Evolutionary conservation across 768 basidiomycete species (phyloP).

Genomic region (Leccinum aurantiacum): DNA sequence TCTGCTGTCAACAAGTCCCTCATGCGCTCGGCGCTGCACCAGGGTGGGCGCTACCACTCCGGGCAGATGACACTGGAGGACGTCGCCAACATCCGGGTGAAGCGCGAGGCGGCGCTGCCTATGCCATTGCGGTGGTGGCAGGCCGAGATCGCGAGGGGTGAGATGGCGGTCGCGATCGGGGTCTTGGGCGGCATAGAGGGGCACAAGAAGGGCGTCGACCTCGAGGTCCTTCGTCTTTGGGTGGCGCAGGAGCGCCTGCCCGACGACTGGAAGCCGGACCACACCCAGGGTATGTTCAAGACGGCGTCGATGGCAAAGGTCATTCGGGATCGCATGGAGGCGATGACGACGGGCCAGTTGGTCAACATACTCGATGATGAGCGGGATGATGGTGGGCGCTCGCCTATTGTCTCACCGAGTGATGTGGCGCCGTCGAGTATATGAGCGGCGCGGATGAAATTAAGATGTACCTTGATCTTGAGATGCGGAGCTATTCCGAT

Average conservation of each 20-base stretch:
- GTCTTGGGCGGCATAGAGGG: slow-evolving; percentile 39
- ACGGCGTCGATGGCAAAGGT: slow-evolving; percentile 27
- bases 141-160: slow-evolving; percentile 62
- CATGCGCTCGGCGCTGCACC: slow-evolving; percentile 40
- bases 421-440: not conserved
- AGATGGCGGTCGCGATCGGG: slow-evolving; percentile 63
- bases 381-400: slow-evolving; percentile 9
- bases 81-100: slow-evolving; percentile 50
- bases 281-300: slow-evolving; percentile 30
- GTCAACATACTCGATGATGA: slow-evolving; percentile 22
- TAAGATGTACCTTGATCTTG: not conserved
- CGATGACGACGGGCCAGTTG: slow-evolving; percentile 18
- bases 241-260: slow-evolving; percentile 55
- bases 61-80: slow-evolving; percentile 31
- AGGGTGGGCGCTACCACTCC: slow-evolving; percentile 33
- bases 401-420: slow-evolving; percentile 4
- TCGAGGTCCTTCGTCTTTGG: slow-evolving; percentile 52
- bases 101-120: slow-evolving; percentile 45
- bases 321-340: slow-evolving; percentile 30
- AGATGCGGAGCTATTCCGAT: not conserved
- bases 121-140: slow-evolving; percentile 42
- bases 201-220: slow-evolving; percentile 42
- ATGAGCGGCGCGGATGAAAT: not conserved
- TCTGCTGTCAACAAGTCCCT: slow-evolving; percentile 39
- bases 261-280: slow-evolving; percentile 35